A percentile compares a stretch with the other conserved stretches of the same genome.
Evolutionary conservation across 1,284 basidiomycete genomes (phyloP).

Genomic region (Omphalotus olearius): DNA sequence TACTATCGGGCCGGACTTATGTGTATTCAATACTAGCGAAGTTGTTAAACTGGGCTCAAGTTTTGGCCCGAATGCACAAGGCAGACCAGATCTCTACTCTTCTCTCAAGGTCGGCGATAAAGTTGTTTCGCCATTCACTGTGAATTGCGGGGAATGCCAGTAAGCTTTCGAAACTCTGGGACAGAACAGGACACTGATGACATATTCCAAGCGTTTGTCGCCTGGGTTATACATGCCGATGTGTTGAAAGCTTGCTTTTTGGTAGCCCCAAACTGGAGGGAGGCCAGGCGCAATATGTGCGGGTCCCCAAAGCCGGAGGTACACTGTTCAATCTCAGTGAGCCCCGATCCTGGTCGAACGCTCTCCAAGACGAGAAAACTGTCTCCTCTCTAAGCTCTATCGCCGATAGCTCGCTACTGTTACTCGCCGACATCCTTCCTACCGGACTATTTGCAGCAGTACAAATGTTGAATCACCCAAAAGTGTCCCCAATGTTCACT

Average conservation of each 20-base stretch:
- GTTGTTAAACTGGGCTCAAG: constrained; percentile 68
- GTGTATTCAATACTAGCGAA: constrained; percentile 25
- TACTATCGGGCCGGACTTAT: not conserved
- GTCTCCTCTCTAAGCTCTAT: constrained; percentile 35
- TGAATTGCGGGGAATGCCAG: constrained; percentile 80
- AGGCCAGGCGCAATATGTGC: constrained; percentile 85
- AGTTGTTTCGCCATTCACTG: constrained; percentile 86
- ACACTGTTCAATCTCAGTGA: constrained; percentile 69
- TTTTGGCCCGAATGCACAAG: constrained; percentile 42
- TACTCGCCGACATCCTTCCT: constrained; percentile 79
- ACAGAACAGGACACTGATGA: not conserved
- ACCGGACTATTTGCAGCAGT: constrained; percentile 75
- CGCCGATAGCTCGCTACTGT: constrained; percentile 58
- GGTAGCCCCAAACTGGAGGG: constrained; percentile 74
- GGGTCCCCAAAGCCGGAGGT: constrained; percentile 76
- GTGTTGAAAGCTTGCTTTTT: constrained; percentile 63
- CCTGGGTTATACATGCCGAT: constrained; percentile 74
- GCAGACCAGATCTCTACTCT: constrained; percentile 58
- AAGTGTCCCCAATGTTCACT: constrained; percentile 52
- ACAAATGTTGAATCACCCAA: constrained; percentile 71
- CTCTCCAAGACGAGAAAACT: constrained; percentile 27
- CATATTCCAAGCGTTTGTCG: constrained; percentile 60
- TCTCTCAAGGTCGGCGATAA: constrained; percentile 75
- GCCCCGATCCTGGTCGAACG: constrained; percentile 33
- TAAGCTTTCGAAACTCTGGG: constrained; percentile 31